Evolutionary conservation across 2,329 filamentous ascomycete species (phyloP).

Genomic region (Penicillium brevicompactum): DNA sequence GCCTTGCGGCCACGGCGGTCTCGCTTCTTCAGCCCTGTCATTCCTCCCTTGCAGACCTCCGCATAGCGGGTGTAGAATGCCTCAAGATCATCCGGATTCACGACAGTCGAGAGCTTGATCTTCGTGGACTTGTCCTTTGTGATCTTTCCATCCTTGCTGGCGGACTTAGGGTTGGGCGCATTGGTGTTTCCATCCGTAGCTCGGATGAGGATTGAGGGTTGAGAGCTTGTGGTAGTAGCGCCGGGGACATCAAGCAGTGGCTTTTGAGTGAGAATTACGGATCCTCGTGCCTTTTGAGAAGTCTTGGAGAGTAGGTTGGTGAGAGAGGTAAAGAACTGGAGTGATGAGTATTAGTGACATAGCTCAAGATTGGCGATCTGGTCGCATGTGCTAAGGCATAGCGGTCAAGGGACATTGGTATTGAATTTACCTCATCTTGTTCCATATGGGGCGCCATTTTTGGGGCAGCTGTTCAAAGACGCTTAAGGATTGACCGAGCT

Average conservation of each 20-base stretch:
- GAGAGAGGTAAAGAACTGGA: constrained; percentile 48
- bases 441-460: constrained; percentile 40
- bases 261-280: constrained; percentile 49
- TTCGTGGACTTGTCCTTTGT: constrained; percentile 55
- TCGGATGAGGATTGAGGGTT: constrained; percentile 75
- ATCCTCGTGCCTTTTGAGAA: constrained; percentile 44
- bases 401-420: neutral
- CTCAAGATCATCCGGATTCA: constrained; percentile 74
- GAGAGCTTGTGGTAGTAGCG: constrained; percentile 59
- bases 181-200: constrained; percentile 76
- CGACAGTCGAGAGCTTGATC: constrained; percentile 80
- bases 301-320: constrained; percentile 42
- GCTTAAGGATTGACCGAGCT: constrained; percentile 4
- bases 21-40: constrained; percentile 87
- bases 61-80: constrained; percentile 83
- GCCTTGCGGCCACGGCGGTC: constrained; percentile 72
- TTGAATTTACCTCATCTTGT: constrained; percentile 44
- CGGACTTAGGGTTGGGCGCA: constrained; percentile 41
- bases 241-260: constrained; percentile 29
- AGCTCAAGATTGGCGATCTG: constrained; percentile 17
- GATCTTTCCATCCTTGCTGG: constrained; percentile 40
- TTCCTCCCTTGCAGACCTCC: constrained; percentile 85
- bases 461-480: neutral
- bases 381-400: constrained; percentile 7
- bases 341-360: constrained; percentile 5